Conservation (phyloP, 768 basidiomycete genomes). For the Leccinum ochraceum region DNA sequence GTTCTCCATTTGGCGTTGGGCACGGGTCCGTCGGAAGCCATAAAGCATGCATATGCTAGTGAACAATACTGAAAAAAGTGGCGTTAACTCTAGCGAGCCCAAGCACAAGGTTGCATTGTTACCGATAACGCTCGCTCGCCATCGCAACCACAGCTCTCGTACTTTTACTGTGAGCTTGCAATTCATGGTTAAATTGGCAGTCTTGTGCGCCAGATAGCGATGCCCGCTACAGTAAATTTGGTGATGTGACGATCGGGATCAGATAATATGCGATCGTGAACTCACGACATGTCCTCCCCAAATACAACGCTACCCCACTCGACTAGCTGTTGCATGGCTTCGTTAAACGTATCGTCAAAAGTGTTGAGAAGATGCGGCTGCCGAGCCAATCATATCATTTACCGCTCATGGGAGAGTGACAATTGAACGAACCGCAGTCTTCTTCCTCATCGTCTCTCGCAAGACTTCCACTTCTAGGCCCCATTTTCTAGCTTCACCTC, state of each 20-base stretch:
- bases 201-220: constrained; percentile 75
- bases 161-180: constrained; percentile 68
- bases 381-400: constrained; percentile 22
- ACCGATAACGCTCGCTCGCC: constrained; percentile 68
- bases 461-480: constrained; percentile 64
- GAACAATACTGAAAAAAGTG: constrained; percentile 31
- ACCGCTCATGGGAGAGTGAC: constrained; percentile 10
- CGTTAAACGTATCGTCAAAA: constrained; percentile 75
- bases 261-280: constrained; percentile 29
- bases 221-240: constrained; percentile 50
- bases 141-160: constrained; percentile 67
- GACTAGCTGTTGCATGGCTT: constrained; percentile 75
- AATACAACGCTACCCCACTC: constrained; percentile 74
- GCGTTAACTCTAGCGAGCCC: constrained; percentile 18
- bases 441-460: constrained; percentile 56
- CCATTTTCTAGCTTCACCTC: constrained; percentile 76
- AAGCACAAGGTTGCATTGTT: constrained; percentile 21
- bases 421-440: constrained; percentile 48
- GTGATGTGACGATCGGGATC: constrained; percentile 25
- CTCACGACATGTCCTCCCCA: constrained; percentile 65
- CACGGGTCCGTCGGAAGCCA: constrained; percentile 36
- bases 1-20: constrained; percentile 55
- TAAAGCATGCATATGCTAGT: constrained; percentile 16
- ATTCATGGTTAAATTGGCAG: constrained; percentile 62
- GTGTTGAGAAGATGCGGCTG: constrained; percentile 56